Conservation (phyloP, 495 filamentous ascomycete species). For the Evansstolkia leycettana region DNA sequence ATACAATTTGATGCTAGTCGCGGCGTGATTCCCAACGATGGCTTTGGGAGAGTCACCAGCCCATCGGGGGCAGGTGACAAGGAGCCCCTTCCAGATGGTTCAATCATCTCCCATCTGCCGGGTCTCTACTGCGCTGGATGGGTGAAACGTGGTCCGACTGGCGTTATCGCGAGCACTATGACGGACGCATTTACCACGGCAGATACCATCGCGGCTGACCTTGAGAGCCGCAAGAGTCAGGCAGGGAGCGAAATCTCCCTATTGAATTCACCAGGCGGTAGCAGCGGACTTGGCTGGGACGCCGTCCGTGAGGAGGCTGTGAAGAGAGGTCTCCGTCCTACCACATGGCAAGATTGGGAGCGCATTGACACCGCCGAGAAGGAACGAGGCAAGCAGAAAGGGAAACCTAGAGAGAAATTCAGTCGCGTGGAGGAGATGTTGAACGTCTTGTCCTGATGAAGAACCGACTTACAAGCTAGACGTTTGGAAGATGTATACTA, state of each 20-base stretch:
- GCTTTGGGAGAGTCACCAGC: slow-evolving; percentile 56
- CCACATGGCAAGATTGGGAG: slow-evolving; percentile 75
- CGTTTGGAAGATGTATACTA: too few species aligned
- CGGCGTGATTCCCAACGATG: slow-evolving; percentile 80
- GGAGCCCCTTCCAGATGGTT: slow-evolving; percentile 21
- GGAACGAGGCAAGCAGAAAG: slow-evolving; percentile 46
- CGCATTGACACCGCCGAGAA: slow-evolving; percentile 72
- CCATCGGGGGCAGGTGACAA: slow-evolving; percentile 11
- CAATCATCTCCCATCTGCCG: slow-evolving; percentile 41
- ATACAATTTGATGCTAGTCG: slow-evolving; percentile 62
- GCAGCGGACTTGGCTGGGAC: slow-evolving; percentile 60
- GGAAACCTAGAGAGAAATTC: slow-evolving; percentile 83
- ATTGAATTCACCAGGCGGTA: slow-evolving; percentile 26
- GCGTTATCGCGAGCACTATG: slow-evolving; percentile 95
- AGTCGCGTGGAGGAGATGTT: slow-evolving; percentile 69
- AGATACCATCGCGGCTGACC: slow-evolving; percentile 66
- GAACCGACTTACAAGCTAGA: too few species aligned
- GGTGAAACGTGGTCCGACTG: slow-evolving; percentile 92
- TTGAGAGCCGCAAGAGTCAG: slow-evolving; percentile 24
- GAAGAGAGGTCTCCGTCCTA: slow-evolving; percentile 31
- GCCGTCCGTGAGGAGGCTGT: slow-evolving; percentile 46
- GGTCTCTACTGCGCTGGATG: slow-evolving; percentile 92
- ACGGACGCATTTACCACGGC: slow-evolving; percentile 84
- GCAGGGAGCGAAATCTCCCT: slow-evolving; percentile 25
- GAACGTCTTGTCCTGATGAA: slow-evolving; percentile 26